Evolutionary conservation across 495 filamentous ascomycete genomes (phyloP).

Genomic region (Oidiodendron maius): DNA sequence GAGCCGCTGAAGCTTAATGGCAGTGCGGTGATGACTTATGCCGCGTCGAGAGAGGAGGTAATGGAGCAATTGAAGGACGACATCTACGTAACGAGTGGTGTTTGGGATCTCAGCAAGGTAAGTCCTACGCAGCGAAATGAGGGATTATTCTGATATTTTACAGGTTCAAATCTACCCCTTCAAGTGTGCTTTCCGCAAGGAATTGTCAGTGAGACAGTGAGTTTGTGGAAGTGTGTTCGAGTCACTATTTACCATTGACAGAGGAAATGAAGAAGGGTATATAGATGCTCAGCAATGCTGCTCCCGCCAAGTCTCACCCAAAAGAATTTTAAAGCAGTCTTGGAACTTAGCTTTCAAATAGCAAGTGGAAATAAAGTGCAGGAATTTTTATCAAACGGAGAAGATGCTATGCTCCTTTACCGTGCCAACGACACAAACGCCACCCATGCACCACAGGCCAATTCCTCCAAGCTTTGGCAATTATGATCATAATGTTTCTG

Average conservation of each 20-base stretch:
- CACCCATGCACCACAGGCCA: neutral
- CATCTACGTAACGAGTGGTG: slow-evolving; percentile 59
- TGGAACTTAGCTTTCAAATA: too few species aligned
- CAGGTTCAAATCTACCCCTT: slow-evolving; percentile 31
- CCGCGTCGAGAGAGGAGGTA: slow-evolving; percentile 62
- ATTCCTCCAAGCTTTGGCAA: too few species aligned
- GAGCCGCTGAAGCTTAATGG: slow-evolving; percentile 63
- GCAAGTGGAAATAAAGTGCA: too few species aligned
- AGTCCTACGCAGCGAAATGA: neutral
- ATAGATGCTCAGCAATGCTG: too few species aligned
- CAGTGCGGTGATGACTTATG: slow-evolving; percentile 57
- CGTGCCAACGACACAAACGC: neutral
- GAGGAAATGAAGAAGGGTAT: too few species aligned
- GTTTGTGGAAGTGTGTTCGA: too few species aligned
- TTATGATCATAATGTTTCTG: neutral
- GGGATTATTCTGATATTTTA: neutral
- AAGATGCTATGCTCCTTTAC: too few species aligned
- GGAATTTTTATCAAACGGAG: too few species aligned
- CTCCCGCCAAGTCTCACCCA: too few species aligned
- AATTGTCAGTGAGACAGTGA: too few species aligned
- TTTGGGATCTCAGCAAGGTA: slow-evolving; percentile 83
- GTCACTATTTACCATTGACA: too few species aligned
- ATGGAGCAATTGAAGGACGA: slow-evolving; percentile 62
- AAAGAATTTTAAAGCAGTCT: too few species aligned
- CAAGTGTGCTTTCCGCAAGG: slow-evolving; percentile 27